phyloP scores from a whole-genome alignment of 108 stramenopile species.

The Cyclostephanos invisitatus region DNA sequence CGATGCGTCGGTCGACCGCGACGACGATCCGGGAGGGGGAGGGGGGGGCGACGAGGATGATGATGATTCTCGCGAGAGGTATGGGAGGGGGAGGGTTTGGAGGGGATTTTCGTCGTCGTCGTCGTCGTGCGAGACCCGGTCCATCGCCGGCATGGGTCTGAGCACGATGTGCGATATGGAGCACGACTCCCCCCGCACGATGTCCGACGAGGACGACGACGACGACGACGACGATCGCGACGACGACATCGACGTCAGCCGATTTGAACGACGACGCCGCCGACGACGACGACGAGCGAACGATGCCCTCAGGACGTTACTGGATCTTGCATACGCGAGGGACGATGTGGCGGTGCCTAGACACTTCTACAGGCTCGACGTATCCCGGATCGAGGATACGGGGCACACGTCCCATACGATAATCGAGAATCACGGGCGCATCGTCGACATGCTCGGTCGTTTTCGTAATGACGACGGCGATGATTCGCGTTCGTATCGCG shows the following conservation, averaged over 20 bases:
- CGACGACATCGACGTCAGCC: background rate
- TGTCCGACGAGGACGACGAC: no score
- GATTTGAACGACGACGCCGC: background rate
- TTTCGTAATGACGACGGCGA: no score
- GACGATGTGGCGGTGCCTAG: slow-evolving; percentile 11
- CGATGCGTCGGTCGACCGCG: background rate
- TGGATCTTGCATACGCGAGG: slow-evolving; percentile 13
- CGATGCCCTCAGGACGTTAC: slow-evolving; percentile 19
- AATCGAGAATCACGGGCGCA: slow-evolving; percentile 5
- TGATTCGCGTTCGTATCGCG: no score
- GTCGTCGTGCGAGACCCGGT: slow-evolving; percentile 16
- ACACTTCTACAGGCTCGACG: slow-evolving; percentile 37
- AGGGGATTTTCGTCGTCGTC: slow-evolving; percentile 21
- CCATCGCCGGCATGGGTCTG: slow-evolving; percentile 50
- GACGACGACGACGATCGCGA: slow-evolving; percentile 4
- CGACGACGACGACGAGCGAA: slow-evolving; percentile 1
- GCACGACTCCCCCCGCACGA: background rate
- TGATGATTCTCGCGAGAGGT: no score
- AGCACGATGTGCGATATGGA: slow-evolving; percentile 23
- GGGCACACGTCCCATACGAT: slow-evolving; percentile 27
- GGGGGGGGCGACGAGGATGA: slow-evolving; percentile 23
- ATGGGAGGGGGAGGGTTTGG: slow-evolving; percentile 14
- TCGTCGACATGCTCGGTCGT: no score
- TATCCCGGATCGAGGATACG: slow-evolving; percentile 21
- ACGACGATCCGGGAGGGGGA: slow-evolving; percentile 19